A percentile compares a stretch with the other conserved stretches of the same genome.
phyloP scores from a whole-genome alignment of 371 early-diverging fungal species.

The Mucor ambiguus region DNA sequence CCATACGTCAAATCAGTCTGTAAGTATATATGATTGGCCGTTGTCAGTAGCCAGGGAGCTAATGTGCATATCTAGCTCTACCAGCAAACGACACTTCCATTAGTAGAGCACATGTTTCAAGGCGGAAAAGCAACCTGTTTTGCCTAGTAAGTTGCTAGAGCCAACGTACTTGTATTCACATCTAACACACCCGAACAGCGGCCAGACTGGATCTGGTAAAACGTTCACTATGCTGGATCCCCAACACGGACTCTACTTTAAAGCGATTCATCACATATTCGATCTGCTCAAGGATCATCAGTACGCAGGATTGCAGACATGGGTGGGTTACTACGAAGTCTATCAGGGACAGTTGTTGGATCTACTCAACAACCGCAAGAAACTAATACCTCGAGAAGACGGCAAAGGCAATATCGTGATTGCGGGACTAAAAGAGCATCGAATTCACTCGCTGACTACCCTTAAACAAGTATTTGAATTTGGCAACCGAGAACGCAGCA shows the following conservation, averaged over 20 bases:
- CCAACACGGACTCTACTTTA: slow-evolving; percentile 84
- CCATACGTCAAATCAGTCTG: slow-evolving; percentile 69
- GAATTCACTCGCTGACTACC: slow-evolving; percentile 75
- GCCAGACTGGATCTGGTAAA: slow-evolving; percentile 98
- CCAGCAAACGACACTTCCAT: background rate
- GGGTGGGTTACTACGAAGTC: slow-evolving; percentile 95
- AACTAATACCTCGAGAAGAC: slow-evolving; percentile 91
- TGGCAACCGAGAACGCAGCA: slow-evolving; percentile 87
- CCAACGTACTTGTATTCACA: background rate
- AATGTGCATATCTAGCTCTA: slow-evolving; percentile 56
- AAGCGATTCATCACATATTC: slow-evolving; percentile 93
- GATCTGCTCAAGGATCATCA: slow-evolving; percentile 62
- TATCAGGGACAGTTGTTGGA: slow-evolving; percentile 97
- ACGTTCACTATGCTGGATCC: slow-evolving; percentile 98
- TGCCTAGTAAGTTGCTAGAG: slow-evolving; percentile 78
- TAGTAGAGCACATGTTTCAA: background rate
- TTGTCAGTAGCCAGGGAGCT: background rate
- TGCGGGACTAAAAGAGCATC: slow-evolving; percentile 80
- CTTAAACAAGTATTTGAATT: slow-evolving; percentile 90
- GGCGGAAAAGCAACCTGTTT: slow-evolving; percentile 92
- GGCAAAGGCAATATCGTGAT: slow-evolving; percentile 93
- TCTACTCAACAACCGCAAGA: slow-evolving; percentile 84
- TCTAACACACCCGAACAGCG: slow-evolving; percentile 58
- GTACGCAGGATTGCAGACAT: slow-evolving; percentile 72
- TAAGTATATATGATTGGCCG: background rate